A percentile compares a stretch with the other conserved stretches of the same genome.
Evolutionary conservation across 331 rosid species (phyloP).

Genomic region (Acacia pycnantha): DNA sequence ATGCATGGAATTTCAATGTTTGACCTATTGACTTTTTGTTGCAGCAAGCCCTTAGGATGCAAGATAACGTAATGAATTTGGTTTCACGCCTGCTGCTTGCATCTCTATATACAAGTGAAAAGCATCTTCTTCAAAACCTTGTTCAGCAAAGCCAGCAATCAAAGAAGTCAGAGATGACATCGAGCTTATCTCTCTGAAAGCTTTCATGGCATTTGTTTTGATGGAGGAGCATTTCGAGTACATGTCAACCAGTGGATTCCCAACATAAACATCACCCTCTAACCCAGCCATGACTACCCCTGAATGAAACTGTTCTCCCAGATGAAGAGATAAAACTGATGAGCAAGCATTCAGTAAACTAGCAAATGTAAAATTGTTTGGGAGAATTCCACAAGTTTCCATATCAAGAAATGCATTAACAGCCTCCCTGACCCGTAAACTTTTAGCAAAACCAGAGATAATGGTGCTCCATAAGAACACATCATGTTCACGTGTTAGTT

Average conservation of each 20-base stretch:
- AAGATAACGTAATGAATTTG: slow-evolving; percentile 58
- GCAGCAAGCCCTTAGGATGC: slow-evolving; percentile 52
- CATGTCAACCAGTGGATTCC: slow-evolving; percentile 65
- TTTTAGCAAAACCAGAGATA: slow-evolving; percentile 50
- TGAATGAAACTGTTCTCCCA: slow-evolving; percentile 63
- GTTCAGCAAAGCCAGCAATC: slow-evolving; percentile 58
- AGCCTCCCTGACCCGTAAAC: slow-evolving; percentile 50
- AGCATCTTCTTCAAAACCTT: slow-evolving; percentile 52
- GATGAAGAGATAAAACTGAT: slow-evolving; percentile 39
- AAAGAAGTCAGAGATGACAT: slow-evolving; percentile 70
- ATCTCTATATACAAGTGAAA: slow-evolving; percentile 47
- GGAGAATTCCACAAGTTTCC: slow-evolving; percentile 45
- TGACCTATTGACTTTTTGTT: slow-evolving; percentile 38
- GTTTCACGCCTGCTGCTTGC: slow-evolving; percentile 56
- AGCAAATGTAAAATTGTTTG: slow-evolving; percentile 61
- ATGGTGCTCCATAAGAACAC: slow-evolving; percentile 66
- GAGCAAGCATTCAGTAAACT: slow-evolving; percentile 53
- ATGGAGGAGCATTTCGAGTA: slow-evolving; percentile 61
- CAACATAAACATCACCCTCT: slow-evolving; percentile 49
- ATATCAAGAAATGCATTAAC: slow-evolving; percentile 47
- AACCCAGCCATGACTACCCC: slow-evolving; percentile 50
- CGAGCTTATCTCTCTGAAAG: slow-evolving; percentile 40
- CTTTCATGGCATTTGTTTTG: slow-evolving; percentile 44
- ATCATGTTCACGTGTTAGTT: slow-evolving; percentile 56
- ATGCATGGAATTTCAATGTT: slow-evolving; percentile 51